Evolutionary conservation across 2,329 filamentous ascomycete genomes (phyloP).

Genomic region (Alternaria tenuissima): DNA sequence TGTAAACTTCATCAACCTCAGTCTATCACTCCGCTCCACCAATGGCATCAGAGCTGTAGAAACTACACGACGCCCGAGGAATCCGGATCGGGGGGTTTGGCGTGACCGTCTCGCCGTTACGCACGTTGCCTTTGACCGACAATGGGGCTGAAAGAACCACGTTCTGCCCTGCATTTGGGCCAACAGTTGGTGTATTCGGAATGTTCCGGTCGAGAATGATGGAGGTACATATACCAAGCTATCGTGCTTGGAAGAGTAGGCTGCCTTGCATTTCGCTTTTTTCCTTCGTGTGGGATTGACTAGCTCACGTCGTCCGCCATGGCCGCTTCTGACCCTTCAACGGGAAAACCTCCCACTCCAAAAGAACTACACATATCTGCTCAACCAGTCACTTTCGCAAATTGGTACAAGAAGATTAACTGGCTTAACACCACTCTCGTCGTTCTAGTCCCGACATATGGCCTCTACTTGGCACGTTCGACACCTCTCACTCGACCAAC

Average conservation of each 20-base stretch:
- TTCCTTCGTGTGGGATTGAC: not conserved
- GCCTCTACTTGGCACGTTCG: conserved; percentile 78
- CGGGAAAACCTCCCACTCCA: not conserved
- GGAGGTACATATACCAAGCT: conserved; percentile 15
- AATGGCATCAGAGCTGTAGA: not conserved
- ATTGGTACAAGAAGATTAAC: conserved; percentile 92
- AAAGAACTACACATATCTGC: conserved; percentile 29
- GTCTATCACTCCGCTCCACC: conserved; percentile 5
- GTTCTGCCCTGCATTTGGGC: conserved; percentile 7
- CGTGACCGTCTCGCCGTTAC: conserved; percentile 6
- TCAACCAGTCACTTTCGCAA: conserved; percentile 53
- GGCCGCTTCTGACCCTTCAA: conserved; percentile 4
- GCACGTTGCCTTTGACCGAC: conserved; percentile 6
- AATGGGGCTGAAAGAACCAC: conserved; percentile 10
- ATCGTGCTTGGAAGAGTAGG: not conserved
- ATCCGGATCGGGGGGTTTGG: conserved; percentile 7
- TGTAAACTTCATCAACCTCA: conserved; percentile 23
- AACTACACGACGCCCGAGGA: not conserved
- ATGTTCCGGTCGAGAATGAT: conserved; percentile 3
- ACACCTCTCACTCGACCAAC: conserved; percentile 77
- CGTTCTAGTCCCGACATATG: conserved; percentile 75
- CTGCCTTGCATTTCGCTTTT: not conserved
- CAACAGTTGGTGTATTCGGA: conserved; percentile 12
- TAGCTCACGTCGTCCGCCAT: conserved; percentile 5
- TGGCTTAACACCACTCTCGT: conserved; percentile 89